Conservation (phyloP, 345 rosid genomes). For the Leavenworthia alabamica region DNA sequence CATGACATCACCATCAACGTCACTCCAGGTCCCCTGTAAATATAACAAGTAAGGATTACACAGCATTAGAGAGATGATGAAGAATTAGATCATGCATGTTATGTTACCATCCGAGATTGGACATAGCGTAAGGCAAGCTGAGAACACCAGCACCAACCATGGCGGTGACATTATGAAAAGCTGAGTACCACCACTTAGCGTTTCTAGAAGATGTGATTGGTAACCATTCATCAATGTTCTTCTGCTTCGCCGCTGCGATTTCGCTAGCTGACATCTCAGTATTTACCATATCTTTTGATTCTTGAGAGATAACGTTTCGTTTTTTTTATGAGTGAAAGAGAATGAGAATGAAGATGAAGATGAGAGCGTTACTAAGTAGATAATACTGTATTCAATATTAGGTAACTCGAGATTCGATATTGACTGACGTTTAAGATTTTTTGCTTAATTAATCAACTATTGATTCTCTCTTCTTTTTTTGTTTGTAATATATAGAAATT, state of each 20-base stretch:
- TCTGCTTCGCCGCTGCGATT: constrained; percentile 24
- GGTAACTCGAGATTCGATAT: background rate
- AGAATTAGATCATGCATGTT: background rate
- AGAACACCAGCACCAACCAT: constrained; percentile 73
- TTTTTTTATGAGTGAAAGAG: background rate
- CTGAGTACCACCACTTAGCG: constrained; percentile 68
- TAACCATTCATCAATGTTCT: constrained; percentile 47
- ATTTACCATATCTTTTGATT: background rate
- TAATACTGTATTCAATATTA: background rate
- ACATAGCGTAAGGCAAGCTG: constrained; percentile 61
- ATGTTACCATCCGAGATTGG: constrained; percentile 59
- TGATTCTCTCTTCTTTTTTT: background rate
- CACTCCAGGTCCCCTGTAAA: constrained; percentile 54
- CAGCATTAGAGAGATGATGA: too few species aligned
- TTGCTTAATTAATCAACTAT: background rate
- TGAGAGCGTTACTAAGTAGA: background rate
- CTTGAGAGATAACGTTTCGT: background rate
- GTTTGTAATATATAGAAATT: background rate
- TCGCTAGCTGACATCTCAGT: constrained; percentile 11
- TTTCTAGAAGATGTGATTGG: constrained; percentile 54
- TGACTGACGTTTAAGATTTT: background rate
- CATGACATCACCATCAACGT: constrained; percentile 49
- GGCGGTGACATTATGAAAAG: constrained; percentile 67
- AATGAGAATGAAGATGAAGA: background rate
- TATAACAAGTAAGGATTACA: too few species aligned